Percentiles rank a stretch among this genome's conserved stretches.
Evolutionary conservation across 2,329 filamentous ascomycete genomes (phyloP).

Genomic region (Sporothrix pallida): DNA sequence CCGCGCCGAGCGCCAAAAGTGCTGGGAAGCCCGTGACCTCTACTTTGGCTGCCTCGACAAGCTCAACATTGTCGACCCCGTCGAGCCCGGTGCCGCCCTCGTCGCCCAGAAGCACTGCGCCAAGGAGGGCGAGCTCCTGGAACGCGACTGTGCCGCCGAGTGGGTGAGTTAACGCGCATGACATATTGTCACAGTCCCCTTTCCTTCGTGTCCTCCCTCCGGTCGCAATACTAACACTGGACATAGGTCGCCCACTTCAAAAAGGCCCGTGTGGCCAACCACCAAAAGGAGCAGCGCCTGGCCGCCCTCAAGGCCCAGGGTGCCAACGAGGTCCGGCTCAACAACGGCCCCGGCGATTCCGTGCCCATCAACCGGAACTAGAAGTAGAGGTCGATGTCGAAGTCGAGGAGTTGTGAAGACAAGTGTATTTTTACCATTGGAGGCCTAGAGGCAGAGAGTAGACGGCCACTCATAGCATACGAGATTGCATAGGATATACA

Average conservation of each 20-base stretch:
- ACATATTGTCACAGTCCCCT: neutral
- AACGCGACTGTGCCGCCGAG: constrained; percentile 82
- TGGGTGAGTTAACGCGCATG: constrained; percentile 69
- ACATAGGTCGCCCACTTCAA: constrained; percentile 99
- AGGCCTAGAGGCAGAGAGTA: neutral
- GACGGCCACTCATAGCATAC: neutral
- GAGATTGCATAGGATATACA: constrained; percentile 16
- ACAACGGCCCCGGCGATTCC: constrained; percentile 38
- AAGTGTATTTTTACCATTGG: neutral
- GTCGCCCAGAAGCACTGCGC: constrained; percentile 50
- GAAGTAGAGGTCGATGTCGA: neutral
- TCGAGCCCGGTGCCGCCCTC: constrained; percentile 51
- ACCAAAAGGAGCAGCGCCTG: constrained; percentile 80
- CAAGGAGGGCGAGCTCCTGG: constrained; percentile 63
- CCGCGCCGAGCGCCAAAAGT: constrained; percentile 77
- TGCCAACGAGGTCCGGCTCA: constrained; percentile 61
- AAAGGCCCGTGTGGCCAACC: constrained; percentile 90
- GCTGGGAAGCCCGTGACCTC: constrained; percentile 86
- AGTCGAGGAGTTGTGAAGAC: too few relatives aligned
- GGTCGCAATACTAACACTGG: neutral
- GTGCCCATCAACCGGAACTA: constrained; percentile 22
- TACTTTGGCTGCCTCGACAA: constrained; percentile 90
- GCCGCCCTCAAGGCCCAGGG: constrained; percentile 76
- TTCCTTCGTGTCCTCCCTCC: neutral
- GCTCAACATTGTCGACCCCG: constrained; percentile 76